Evolutionary conservation across 768 basidiomycete genomes (phyloP).

Genomic region (Boletus tomentosulus): DNA sequence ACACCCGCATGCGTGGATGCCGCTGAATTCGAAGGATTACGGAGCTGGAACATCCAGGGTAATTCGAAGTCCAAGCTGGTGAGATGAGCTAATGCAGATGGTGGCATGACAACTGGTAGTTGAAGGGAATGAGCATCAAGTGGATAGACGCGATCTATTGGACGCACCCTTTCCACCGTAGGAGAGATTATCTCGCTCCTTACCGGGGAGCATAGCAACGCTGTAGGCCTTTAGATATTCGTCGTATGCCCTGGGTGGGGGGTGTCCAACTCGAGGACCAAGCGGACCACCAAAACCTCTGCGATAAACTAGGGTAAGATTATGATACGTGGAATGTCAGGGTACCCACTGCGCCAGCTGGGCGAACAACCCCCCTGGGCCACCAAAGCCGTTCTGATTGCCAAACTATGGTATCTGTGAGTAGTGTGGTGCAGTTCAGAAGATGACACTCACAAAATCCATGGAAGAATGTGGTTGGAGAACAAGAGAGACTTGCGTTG

Average conservation of each 20-base stretch:
- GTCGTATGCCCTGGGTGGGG: constrained; percentile 74
- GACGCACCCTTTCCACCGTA: constrained; percentile 96
- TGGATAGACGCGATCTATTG: constrained; percentile 19
- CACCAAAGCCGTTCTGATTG: constrained; percentile 33
- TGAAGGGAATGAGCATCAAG: constrained; percentile 6
- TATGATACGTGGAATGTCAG: not conserved
- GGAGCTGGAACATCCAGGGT: constrained; percentile 96
- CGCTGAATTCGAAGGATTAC: constrained; percentile 80
- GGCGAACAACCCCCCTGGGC: constrained; percentile 58
- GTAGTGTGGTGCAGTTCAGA: not conserved
- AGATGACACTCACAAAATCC: constrained; percentile 35
- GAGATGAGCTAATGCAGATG: constrained; percentile 85
- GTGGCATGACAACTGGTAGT: constrained; percentile 89
- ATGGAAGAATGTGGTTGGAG: constrained; percentile 27
- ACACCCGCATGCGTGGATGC: constrained; percentile 95
- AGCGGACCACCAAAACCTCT: constrained; percentile 55
- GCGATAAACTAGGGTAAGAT: constrained; percentile 19
- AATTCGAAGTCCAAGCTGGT: constrained; percentile 82
- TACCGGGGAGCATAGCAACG: constrained; percentile 87
- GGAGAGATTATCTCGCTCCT: constrained; percentile 84
- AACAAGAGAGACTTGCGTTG: constrained; percentile 10
- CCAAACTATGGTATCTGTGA: constrained; percentile 32
- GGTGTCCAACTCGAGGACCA: constrained; percentile 41
- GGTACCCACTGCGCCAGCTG: constrained; percentile 58
- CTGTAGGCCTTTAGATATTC: constrained; percentile 95